Evolutionary conservation across 768 basidiomycete species (phyloP).

Genomic region (Porphyrellus cyaneotinctus): DNA sequence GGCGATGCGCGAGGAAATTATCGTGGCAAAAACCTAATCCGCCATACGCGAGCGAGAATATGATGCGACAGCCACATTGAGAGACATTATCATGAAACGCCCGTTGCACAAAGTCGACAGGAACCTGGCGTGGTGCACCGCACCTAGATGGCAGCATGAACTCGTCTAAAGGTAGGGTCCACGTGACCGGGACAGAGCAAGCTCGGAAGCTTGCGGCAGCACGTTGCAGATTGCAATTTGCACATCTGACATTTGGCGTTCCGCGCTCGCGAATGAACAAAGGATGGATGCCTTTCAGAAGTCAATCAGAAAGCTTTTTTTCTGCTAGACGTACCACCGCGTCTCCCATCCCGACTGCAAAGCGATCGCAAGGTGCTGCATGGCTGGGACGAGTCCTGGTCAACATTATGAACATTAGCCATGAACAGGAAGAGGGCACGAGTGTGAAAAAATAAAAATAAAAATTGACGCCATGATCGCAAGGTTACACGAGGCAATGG

Average conservation of each 20-base stretch:
- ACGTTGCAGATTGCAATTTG: conserved; percentile 16
- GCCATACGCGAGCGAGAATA: conserved; percentile 3
- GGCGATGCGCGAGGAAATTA: background rate
- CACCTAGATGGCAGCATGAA: background rate
- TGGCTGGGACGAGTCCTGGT: background rate
- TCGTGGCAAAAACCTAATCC: background rate
- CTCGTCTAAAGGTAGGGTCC: background rate
- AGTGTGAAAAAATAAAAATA: background rate
- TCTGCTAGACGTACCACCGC: background rate
- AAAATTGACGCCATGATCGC: background rate
- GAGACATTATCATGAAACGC: conserved; percentile 20
- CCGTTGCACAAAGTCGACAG: conserved; percentile 17
- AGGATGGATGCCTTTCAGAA: background rate
- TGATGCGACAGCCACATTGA: conserved; percentile 10
- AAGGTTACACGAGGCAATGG: conserved; percentile 13
- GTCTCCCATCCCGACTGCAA: background rate
- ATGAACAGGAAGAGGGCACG: background rate
- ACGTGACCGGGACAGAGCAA: conserved; percentile 28
- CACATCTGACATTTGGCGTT: conserved; percentile 2
- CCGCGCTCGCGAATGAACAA: conserved; percentile 3
- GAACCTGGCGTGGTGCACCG: background rate
- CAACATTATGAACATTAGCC: background rate
- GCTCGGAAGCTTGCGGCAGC: conserved; percentile 19
- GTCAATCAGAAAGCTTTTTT: background rate
- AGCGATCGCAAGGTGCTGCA: too few relatives aligned